A percentile compares a stretch with the other conserved stretches of the same genome.
phyloP scores from a whole-genome alignment of 2,329 filamentous ascomycete species.

The Diatrype stigma region DNA sequence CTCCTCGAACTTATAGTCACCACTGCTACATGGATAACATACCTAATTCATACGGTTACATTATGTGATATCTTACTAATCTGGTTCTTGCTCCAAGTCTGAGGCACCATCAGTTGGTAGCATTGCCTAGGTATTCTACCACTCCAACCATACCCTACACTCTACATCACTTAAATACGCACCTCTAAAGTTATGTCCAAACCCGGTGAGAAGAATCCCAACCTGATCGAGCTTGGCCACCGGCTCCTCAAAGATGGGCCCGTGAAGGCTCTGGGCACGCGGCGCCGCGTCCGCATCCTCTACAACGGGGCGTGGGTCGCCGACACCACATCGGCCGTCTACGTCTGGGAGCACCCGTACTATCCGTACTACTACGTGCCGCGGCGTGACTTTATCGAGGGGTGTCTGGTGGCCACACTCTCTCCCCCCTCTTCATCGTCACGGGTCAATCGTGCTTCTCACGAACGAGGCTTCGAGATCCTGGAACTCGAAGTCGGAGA shows the following conservation, averaged over 20 bases:
- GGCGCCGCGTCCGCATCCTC: constrained; percentile 28
- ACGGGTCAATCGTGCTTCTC: not conserved
- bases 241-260: constrained; percentile 24
- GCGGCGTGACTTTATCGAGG: constrained; percentile 10
- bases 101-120: no score
- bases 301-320: constrained; percentile 26
- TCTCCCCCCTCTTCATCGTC: constrained; percentile 4
- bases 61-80: no score
- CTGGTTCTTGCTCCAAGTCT: no score
- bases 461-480: constrained; percentile 12
- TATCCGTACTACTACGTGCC: constrained; percentile 33
- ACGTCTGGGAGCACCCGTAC: constrained; percentile 32
- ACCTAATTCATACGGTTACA: no score
- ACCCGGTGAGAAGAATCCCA: constrained; percentile 6
- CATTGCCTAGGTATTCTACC: no score
- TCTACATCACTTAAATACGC: not conserved
- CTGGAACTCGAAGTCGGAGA: constrained; percentile 12
- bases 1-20: no score
- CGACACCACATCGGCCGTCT: constrained; percentile 29
- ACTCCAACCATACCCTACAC: no score
- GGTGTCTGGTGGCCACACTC: constrained; percentile 1
- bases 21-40: no score
- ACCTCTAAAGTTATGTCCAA: no score
- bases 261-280: constrained; percentile 25
- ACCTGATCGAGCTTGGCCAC: constrained; percentile 21